A percentile compares a stretch with the other conserved stretches of the same genome.
phyloP scores from a whole-genome alignment of 495 filamentous ascomycete genomes.

The Bacidia gigantensis region DNA sequence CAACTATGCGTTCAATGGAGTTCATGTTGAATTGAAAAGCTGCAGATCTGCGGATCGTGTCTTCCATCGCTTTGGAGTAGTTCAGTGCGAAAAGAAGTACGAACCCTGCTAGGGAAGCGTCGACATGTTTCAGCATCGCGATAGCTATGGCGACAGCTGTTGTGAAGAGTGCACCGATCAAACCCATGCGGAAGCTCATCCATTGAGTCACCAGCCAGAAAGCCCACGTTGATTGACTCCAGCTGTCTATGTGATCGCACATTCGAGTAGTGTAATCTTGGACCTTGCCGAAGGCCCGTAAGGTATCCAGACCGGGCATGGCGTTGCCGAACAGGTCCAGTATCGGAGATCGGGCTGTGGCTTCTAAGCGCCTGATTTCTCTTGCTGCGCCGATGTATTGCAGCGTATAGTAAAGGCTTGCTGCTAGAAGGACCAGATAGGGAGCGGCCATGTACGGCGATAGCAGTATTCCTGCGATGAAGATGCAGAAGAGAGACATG shows the following conservation, averaged over 20 bases:
- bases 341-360: slow-evolving; percentile 51
- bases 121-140: slow-evolving; percentile 46
- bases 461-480: slow-evolving; percentile 47
- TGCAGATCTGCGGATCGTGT: slow-evolving; percentile 36
- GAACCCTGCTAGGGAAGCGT: slow-evolving; percentile 68
- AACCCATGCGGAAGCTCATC: slow-evolving; percentile 50
- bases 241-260: slow-evolving; percentile 46
- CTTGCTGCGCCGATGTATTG: slow-evolving; percentile 56
- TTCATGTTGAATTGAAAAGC: slow-evolving; percentile 71
- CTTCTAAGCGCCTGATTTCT: slow-evolving; percentile 58
- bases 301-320: slow-evolving; percentile 51
- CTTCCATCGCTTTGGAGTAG: slow-evolving; percentile 36
- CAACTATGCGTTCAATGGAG: slow-evolving; percentile 65
- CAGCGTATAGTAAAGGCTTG: slow-evolving; percentile 41
- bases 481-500: slow-evolving; percentile 41
- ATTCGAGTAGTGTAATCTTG: slow-evolving; percentile 46
- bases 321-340: slow-evolving; percentile 57
- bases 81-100: slow-evolving; percentile 45
- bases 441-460: slow-evolving; percentile 49
- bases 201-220: slow-evolving; percentile 57
- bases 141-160: slow-evolving; percentile 50
- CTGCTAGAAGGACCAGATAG: slow-evolving; percentile 34
- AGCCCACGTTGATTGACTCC: slow-evolving; percentile 43
- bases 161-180: slow-evolving; percentile 57
- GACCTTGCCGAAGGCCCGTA: slow-evolving; percentile 51